Conservation (phyloP, 805 yeast species). For the Zygotorulaspora chibaensis region DNA sequence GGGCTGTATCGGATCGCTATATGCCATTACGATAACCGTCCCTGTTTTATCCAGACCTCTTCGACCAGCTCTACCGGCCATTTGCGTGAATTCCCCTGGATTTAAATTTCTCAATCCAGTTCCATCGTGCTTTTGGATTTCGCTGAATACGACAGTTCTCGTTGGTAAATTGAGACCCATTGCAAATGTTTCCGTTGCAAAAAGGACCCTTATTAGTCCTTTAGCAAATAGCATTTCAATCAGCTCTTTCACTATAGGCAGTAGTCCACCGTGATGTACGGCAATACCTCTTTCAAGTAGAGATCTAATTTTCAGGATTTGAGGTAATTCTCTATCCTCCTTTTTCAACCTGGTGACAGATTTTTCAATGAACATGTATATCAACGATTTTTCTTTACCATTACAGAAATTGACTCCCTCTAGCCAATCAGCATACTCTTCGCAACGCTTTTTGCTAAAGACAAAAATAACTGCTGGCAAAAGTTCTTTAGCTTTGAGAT, state of each 20-base stretch:
- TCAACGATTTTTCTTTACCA: constrained; percentile 82
- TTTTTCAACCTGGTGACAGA: constrained; percentile 82
- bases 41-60: constrained; percentile 93
- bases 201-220: constrained; percentile 80
- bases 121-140: constrained; percentile 87
- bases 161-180: constrained; percentile 98
- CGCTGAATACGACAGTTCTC: constrained; percentile 88
- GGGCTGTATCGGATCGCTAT: constrained; percentile 55
- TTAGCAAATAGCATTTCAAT: constrained; percentile 88
- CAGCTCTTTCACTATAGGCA: constrained; percentile 90
- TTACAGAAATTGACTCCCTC: constrained; percentile 72
- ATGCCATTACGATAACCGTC: constrained; percentile 89
- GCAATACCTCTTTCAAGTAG: constrained; percentile 88
- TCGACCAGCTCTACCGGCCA: constrained; percentile 99
- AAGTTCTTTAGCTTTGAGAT: constrained; percentile 60
- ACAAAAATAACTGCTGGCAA: constrained; percentile 92
- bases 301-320: constrained; percentile 76
- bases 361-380: constrained; percentile 87
- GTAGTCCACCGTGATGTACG: constrained; percentile 89
- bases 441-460: constrained; percentile 89
- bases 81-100: constrained; percentile 97
- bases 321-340: constrained; percentile 92
- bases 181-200: constrained; percentile 98
- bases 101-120: constrained; percentile 69
- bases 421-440: constrained; percentile 82